Evolutionary conservation across 768 basidiomycete species (phyloP), one percentile per base, ranked within the genome.

Genomic region (Lactarius deliciosus): DNA sequence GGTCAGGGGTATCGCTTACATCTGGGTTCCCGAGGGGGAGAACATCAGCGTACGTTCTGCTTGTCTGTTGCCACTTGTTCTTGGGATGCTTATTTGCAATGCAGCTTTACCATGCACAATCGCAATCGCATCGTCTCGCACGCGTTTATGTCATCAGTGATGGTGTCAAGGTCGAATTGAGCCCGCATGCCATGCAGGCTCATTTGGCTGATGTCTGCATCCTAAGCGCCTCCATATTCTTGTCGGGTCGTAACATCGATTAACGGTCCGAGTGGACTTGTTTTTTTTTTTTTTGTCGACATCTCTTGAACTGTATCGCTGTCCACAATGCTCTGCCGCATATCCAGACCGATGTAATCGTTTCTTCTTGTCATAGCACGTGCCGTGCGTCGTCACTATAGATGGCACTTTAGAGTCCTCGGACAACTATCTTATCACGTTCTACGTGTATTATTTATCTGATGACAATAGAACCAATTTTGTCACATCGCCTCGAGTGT

Each of bases 181-280:
- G 68, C 18, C 64, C 43, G n/a, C 61, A 55, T 9, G 71, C 68
- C 9, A 64, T 72, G 47, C 65, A 69, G 30, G 65, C 65, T 10
- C 65, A 63, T 15, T 40, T 72, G 15, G 63, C 43, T 0, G 71
- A 72, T 20, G 64, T 68, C 41, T 69, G 65, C 58, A 63, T 72
- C n/a, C 54, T 72, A 10, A 45, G 63, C 32, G 67, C 70, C 38
- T 71, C 70, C 18, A 30, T 72, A 18, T 71, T 72, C 54, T 68
- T 72, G 6, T 71, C 69, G 16, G 70, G 70, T 7, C 53, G 30
- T 10, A 64, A 47, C 15, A 69, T 71, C 20, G 70, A 71, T 57
- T 71, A 34, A 58, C 25, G 13, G 13, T 5, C 18, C 41, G 1
- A 11, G 22, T 15, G n/a, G 13, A 6, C 10, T 15, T 11, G 13